Percentiles rank a stretch among this genome's conserved stretches.
Evolutionary conservation across 306 rosid genomes (phyloP).

Genomic region (Crotalaria pallida): DNA sequence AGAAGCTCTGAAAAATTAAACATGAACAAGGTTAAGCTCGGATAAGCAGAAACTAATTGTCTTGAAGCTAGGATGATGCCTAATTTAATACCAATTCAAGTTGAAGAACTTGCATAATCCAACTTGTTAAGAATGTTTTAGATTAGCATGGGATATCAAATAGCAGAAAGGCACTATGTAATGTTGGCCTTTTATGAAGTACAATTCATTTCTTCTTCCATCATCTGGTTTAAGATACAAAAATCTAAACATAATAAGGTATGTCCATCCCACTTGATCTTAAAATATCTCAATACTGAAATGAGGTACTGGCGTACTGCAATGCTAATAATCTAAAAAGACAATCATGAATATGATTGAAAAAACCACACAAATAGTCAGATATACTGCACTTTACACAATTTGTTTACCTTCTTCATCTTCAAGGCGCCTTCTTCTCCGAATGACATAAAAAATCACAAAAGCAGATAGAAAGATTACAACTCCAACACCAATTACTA

Average conservation of each 20-base stretch:
- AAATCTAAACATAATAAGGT: background rate
- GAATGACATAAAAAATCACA: conserved; percentile 24
- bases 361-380: background rate
- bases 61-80: background rate
- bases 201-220: background rate
- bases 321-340: background rate
- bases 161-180: background rate
- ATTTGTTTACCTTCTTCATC: conserved; percentile 50
- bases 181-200: background rate
- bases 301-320: background rate
- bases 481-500: no score
- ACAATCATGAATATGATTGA: background rate
- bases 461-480: conserved; percentile 30
- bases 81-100: background rate
- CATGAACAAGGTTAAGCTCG: conserved; percentile 3
- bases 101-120: background rate
- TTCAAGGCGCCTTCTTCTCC: conserved; percentile 37
- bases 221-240: background rate
- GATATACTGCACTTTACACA: background rate
- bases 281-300: background rate
- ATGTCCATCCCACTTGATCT: background rate
- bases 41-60: background rate
- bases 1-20: conserved; percentile 48
- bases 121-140: background rate
- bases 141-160: background rate